A percentile compares a stretch with the other conserved stretches of the same genome.
phyloP scores from a whole-genome alignment of 2,329 filamentous ascomycete genomes.

The Cladophialophora psammophila region DNA sequence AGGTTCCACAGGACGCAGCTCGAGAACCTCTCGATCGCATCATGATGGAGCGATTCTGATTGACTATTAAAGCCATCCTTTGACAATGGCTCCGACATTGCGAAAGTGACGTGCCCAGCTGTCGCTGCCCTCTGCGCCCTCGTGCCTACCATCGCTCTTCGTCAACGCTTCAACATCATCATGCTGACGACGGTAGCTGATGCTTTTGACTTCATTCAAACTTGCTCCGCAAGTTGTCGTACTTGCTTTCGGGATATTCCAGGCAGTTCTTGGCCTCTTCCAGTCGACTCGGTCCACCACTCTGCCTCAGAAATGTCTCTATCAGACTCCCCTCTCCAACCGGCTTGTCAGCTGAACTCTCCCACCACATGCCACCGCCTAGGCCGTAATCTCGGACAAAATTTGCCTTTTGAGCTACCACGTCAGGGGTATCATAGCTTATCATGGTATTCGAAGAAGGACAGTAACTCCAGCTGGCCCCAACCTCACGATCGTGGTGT shows the following conservation, averaged over 20 bases:
- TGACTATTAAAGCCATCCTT: background rate
- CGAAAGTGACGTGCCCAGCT: slow-evolving; percentile 1
- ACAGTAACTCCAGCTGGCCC: slow-evolving; percentile 82
- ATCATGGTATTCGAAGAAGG: slow-evolving; percentile 70
- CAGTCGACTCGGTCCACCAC: slow-evolving; percentile 48
- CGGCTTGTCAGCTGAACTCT: slow-evolving; percentile 77
- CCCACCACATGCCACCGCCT: slow-evolving; percentile 98
- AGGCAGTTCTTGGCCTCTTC: slow-evolving; percentile 58
- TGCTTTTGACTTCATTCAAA: slow-evolving; percentile 42
- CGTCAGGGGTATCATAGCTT: slow-evolving; percentile 75
- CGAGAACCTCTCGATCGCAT: background rate
- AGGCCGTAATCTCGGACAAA: slow-evolving; percentile 73
- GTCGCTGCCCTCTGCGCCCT: slow-evolving; percentile 23
- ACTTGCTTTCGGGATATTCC: slow-evolving; percentile 61
- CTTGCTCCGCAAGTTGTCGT: slow-evolving; percentile 59
- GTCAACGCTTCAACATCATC: background rate
- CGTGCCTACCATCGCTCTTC: background rate
- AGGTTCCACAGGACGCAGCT: background rate
- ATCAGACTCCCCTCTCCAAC: slow-evolving; percentile 71
- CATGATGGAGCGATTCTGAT: background rate
- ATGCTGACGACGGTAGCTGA: slow-evolving; percentile 26
- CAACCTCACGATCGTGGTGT: slow-evolving; percentile 65
- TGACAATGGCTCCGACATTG: background rate
- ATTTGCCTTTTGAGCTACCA: slow-evolving; percentile 72
- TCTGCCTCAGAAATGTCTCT: slow-evolving; percentile 52